Evolutionary conservation across 75 land plant genomes (phyloP), one percentile per base, ranked within the genome.

Genomic region (Ceratopteris richardii): DNA sequence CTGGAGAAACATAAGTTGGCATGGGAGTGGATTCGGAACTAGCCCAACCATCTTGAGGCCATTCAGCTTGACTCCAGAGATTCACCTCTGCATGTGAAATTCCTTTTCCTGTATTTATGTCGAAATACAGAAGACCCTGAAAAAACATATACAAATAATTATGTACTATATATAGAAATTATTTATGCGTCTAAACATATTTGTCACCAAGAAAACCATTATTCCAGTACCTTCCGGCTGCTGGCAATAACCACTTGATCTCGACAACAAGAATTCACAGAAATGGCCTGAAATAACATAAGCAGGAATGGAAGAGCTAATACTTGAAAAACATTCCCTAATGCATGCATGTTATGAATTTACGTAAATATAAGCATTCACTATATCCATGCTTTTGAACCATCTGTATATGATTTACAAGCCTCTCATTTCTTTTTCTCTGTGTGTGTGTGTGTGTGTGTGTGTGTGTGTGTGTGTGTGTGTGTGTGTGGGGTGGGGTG

Each of bases 11-110:
- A 58, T 51, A 65, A 17, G 87, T 82, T 48, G 95, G 86, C 57
- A 76, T 60, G 39, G 97, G 97, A 30, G 83, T 82, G 43, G 95
- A 88, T 29, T 78, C 79, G 53, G 80, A 75, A 12, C 84, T 80
- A 51, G 98, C 87, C 95, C 98, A 93, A 29, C 90, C 96, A 85
- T 83, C 62, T 19, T 51, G 64, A n/a, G 98, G 98, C 98, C 98
- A 93, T 41, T 93, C 96, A 62, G 77, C 76, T 29, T 81, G 76
- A 59, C 80, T 64, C 98, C 95, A 93, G 33, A 86, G 55, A 68
- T 77, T 81, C 6, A 76, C 77, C 29, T 69, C 44, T 18, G 74
- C 54, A 40, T 75, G 65, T 48, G 51, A 42, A 51, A 43, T 62
- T 23, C 66, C 57, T 28, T 60, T 51, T 14, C 58, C 68, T 47